A percentile compares a stretch with the other conserved stretches of the same genome.
Evolutionary conservation across 164 flowering plant species (phyloP).

Genomic region (Chimonanthus salicifolius): DNA sequence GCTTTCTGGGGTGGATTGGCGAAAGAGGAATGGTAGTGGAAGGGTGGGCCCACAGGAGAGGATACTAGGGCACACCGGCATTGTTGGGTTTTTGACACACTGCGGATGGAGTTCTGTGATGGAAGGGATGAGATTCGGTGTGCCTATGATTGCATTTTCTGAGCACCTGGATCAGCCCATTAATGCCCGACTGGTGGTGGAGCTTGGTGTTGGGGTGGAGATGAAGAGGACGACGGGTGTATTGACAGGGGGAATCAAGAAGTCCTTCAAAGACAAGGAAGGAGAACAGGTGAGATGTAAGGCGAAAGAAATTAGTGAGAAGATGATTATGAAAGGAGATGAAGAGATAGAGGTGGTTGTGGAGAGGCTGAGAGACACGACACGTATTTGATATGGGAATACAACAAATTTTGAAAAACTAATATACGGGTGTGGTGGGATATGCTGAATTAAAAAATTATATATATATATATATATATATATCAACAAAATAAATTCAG

Average conservation of each 20-base stretch:
- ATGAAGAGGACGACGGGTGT: slow-evolving; percentile 21
- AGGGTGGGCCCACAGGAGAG: slow-evolving; percentile 33
- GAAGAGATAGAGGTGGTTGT: slow-evolving; percentile 18
- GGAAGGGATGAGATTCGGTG: slow-evolving; percentile 30
- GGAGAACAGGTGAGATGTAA: slow-evolving; percentile 20
- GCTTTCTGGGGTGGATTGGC: slow-evolving; percentile 7
- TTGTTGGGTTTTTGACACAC: slow-evolving; percentile 32
- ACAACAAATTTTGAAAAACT: too few relatives aligned
- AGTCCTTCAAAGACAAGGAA: slow-evolving; percentile 18
- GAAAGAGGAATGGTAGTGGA: slow-evolving; percentile 16
- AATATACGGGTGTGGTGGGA: too few relatives aligned
- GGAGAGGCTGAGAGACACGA: not conserved
- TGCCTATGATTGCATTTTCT: slow-evolving; percentile 39
- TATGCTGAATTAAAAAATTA: too few relatives aligned
- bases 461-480: too few relatives aligned
- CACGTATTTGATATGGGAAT: too few relatives aligned
- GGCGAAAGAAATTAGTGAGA: slow-evolving; percentile 18
- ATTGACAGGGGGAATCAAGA: slow-evolving; percentile 20
- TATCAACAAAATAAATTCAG: too few relatives aligned
- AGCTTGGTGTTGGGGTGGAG: slow-evolving; percentile 32
- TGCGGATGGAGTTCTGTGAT: slow-evolving; percentile 36
- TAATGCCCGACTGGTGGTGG: slow-evolving; percentile 32
- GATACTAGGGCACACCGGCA: slow-evolving; percentile 22
- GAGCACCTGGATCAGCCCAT: slow-evolving; percentile 43
- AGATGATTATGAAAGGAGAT: slow-evolving; percentile 16